Evolutionary conservation across 768 basidiomycete species (phyloP), one percentile per base, ranked within the genome.

Genomic region (Termitomyces titanicus): DNA sequence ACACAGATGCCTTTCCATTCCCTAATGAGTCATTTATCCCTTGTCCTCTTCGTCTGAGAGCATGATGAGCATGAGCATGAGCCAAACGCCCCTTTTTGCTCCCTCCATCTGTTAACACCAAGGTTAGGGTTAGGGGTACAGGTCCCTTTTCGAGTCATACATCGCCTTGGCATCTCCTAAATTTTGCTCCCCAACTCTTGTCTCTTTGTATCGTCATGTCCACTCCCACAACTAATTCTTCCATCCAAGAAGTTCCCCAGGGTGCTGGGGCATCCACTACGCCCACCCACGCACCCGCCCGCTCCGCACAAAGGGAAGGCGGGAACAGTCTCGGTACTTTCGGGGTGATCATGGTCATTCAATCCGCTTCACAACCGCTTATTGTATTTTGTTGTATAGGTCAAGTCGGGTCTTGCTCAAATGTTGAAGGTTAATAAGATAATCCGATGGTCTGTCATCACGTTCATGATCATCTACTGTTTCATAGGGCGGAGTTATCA

Each of bases 381-480:
- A 58, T 39, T 46, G 38, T 49, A 17, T 24, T 43, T 38, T 54
- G 47, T 43, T 40, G 53, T 25, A 54, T 51, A 92, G 89, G 94
- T 95, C 65, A 95, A 95, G 72, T 91, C 91, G 22, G 94, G 93
- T 56, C 78, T 98, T 44, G 94, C 95, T 3, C 94, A 97, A 79
- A 97, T 98, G 95, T 78, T 97, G 65, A 97, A 97, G 82, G 90
- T 88, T 47, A 35, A 73, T 62, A 50, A 54, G 11, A 20, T 25
- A 11, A 35, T 20, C 48, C 20, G n/a, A 53, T 29, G 37, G 15
- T n/a, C 40, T 49, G 51, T 38, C 38, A 35, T 57, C 17, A 37
- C 54, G 54, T 37, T 56, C 2, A 44, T 52, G 38, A 60, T 47
- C 38, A 55, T 42, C 29, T 61, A 58, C 51, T 47, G 22, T 49